phyloP scores from a whole-genome alignment of 768 basidiomycete genomes.

The Auricularia auricula-judae region DNA sequence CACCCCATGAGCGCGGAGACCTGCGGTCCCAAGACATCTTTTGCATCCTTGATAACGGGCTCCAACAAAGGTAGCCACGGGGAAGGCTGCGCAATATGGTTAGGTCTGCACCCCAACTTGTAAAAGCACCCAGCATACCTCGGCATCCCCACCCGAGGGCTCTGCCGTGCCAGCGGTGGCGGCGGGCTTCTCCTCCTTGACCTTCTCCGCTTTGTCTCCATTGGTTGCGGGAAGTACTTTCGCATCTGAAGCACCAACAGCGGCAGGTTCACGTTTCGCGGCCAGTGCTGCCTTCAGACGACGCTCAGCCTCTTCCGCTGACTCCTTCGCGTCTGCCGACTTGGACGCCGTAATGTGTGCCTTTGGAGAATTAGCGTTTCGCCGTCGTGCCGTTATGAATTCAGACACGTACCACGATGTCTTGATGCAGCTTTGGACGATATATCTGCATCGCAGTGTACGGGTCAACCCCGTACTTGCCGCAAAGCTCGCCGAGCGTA shows the following conservation, averaged over 20 bases:
- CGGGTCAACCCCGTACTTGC: constrained; percentile 68
- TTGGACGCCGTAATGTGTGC: constrained; percentile 16
- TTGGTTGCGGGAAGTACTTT: not conserved
- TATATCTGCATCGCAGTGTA: constrained; percentile 91
- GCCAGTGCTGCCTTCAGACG: constrained; percentile 1
- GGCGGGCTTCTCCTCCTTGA: constrained; percentile 5
- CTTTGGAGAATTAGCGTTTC: not conserved
- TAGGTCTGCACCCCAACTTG: not conserved
- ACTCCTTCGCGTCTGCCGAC: constrained; percentile 14
- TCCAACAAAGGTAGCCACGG: constrained; percentile 74
- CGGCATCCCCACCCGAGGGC: not conserved
- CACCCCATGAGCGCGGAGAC: constrained; percentile 64
- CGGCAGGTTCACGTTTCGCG: not conserved
- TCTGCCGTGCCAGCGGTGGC: not conserved
- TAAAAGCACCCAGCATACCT: not conserved
- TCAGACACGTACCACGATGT: constrained; percentile 7
- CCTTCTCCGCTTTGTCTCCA: not conserved
- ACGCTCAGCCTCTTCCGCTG: constrained; percentile 13
- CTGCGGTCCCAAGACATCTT: constrained; percentile 55
- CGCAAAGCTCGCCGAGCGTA: constrained; percentile 58
- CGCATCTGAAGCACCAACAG: not conserved
- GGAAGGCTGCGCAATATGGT: constrained; percentile 14
- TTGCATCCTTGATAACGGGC: constrained; percentile 64
- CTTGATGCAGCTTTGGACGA: constrained; percentile 67
- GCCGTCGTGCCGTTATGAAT: not conserved